Evolutionary conservation across 2,329 filamentous ascomycete species (phyloP), one percentile per base, ranked within the genome.

Genomic region (Xylariomycetidae sp.): DNA sequence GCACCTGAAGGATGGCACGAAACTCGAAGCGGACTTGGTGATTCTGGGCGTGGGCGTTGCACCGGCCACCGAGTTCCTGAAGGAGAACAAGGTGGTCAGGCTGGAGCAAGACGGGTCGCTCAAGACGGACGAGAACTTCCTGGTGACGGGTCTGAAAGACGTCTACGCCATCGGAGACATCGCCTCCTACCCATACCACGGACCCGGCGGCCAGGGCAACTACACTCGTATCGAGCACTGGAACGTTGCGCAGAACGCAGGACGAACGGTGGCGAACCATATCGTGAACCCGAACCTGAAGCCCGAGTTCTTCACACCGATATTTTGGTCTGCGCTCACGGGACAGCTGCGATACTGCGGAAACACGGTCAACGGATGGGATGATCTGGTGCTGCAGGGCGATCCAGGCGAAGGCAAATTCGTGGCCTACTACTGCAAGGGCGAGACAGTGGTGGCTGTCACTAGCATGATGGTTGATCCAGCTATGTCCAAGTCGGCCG

Each of bases 161-260:
- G 88, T 96, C 32, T 98, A 86, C 55, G 92, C 92, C 11, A 79
- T 98, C 41, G 90, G 90, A 33, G 92, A 98, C 57, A 97, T 98
- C 42, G 89, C 92, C 10, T 89, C 85, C 0, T 96, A 88, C 61
- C 92, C 92, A 0, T 98, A 98, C 67, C 75, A 87, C 58, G 92
- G 92, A 2, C 92, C 92, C 0, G 88, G 86, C 16, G 83, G 87
- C 16, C 73, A 83, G 12, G 87, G 85, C 42, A 72, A 71, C 27
- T 72, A 74, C 13, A 77, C 84, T 1, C 82, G 92, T 43, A 96
- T 97, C 54, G 92, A 98, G 69, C 92, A 98, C 59, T 98, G 92
- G 92, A 90, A 96, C 62, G 92, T 98, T 3, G 92, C 92, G 4
- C 92, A 97, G 56, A 96, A 97, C 53, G 72, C 86, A 2, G 92